Conservation (phyloP, 2,329 filamentous ascomycete genomes). For the Cordyceps fumosorosea region DNA sequence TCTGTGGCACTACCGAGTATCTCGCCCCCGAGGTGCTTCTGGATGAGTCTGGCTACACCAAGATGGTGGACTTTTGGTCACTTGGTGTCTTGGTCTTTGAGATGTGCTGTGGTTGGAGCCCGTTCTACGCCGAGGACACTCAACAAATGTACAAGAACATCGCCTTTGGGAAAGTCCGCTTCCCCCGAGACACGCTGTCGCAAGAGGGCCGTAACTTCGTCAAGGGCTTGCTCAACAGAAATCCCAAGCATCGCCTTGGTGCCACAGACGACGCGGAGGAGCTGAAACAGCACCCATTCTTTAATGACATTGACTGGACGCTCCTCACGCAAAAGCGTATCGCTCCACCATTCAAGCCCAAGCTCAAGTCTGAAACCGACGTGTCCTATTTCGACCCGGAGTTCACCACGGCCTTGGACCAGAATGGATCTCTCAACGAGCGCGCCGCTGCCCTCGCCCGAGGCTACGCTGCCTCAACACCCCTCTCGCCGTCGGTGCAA, state of each 20-base stretch:
- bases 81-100: constrained; percentile 95
- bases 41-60: constrained; percentile 95
- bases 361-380: constrained; percentile 90
- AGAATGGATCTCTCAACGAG: constrained; percentile 81
- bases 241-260: constrained; percentile 89
- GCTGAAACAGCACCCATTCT: constrained; percentile 91
- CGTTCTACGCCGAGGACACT: constrained; percentile 97
- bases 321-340: constrained; percentile 84
- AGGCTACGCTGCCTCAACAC: constrained; percentile 83
- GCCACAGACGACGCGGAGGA: constrained; percentile 89
- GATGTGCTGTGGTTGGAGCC: constrained; percentile 99
- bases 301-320: constrained; percentile 88
- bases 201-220: constrained; percentile 96
- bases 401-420: constrained; percentile 90
- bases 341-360: constrained; percentile 94
- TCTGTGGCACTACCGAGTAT: constrained; percentile 97
- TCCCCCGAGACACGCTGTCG: constrained; percentile 88
- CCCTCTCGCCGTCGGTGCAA: constrained; percentile 89
- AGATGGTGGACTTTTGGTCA: constrained; percentile 99
- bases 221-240: constrained; percentile 93
- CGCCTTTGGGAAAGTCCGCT: constrained; percentile 95
- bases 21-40: constrained; percentile 90
- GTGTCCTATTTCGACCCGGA: constrained; percentile 98
- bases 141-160: constrained; percentile 99
- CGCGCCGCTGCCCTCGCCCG: constrained; percentile 79